Conservation (phyloP, 2,329 filamentous ascomycete genomes). For the Trichoderma semiorbis region DNA sequence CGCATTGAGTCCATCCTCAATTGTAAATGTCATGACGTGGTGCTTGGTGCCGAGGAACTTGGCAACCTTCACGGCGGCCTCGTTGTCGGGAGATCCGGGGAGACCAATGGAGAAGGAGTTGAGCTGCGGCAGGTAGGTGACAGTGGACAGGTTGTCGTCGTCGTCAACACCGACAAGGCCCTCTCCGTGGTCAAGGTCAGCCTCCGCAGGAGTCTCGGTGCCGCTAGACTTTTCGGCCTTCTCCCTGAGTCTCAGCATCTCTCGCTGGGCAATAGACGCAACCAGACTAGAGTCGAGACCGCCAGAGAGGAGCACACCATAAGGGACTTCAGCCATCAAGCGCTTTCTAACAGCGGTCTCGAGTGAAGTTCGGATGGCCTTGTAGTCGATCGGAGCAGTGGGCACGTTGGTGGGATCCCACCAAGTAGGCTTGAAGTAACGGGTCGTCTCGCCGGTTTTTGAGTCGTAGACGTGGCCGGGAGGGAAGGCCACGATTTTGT, state of each 20-base stretch:
- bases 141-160: conserved; percentile 80
- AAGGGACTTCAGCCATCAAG: conserved; percentile 97
- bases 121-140: conserved; percentile 88
- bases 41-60: conserved; percentile 97
- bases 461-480: conserved; percentile 97
- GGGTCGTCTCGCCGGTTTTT: conserved; percentile 75
- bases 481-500: conserved; percentile 91
- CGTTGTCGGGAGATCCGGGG: conserved; percentile 85
- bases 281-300: conserved; percentile 94
- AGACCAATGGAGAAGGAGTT: conserved; percentile 99
- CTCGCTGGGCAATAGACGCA: conserved; percentile 90
- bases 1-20: conserved; percentile 95
- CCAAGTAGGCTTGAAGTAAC: conserved; percentile 92
- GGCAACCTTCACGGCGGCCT: conserved; percentile 87
- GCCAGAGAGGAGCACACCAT: conserved; percentile 91
- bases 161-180: conserved; percentile 93
- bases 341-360: conserved; percentile 93
- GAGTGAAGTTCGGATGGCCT: conserved; percentile 72
- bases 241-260: conserved; percentile 75
- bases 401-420: conserved; percentile 81
- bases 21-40: conserved; percentile 96
- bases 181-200: conserved; percentile 58
- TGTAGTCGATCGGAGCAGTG: conserved; percentile 76
- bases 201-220: conserved; percentile 34
- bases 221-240: conserved; percentile 51